Evolutionary conservation across 2,329 filamentous ascomycete species (phyloP).

Genomic region (Magnaporthiopsis rhizophila): DNA sequence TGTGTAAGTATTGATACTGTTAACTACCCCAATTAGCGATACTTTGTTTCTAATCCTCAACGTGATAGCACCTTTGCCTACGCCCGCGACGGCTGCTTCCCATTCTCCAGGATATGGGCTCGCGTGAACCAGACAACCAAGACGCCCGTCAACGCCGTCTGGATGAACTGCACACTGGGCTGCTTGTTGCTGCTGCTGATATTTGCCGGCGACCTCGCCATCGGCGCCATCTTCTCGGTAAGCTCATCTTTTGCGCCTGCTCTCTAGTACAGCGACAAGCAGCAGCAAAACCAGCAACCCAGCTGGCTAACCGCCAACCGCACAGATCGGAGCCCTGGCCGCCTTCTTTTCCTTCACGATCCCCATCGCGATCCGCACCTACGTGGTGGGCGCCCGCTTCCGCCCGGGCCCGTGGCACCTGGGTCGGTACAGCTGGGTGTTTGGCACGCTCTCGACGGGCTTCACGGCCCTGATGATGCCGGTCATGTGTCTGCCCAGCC

Average conservation of each 20-base stretch:
- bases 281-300: too few species aligned
- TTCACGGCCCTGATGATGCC: constrained; percentile 61
- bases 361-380: constrained; percentile 50
- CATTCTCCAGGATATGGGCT: constrained; percentile 48
- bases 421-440: constrained; percentile 47
- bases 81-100: constrained; percentile 46
- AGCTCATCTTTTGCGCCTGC: not conserved
- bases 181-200: constrained; percentile 48
- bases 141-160: constrained; percentile 44
- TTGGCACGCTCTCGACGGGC: constrained; percentile 45
- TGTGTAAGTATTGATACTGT: constrained; percentile 54
- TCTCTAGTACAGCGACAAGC: too few species aligned
- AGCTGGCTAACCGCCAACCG: not conserved
- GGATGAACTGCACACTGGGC: constrained; percentile 43
- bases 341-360: constrained; percentile 51
- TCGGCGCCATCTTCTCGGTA: constrained; percentile 57
- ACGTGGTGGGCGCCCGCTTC: constrained; percentile 55
- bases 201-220: constrained; percentile 49
- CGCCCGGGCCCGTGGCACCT: constrained; percentile 62
- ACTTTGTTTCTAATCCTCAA: too few species aligned
- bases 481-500: constrained; percentile 50
- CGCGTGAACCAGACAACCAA: constrained; percentile 40
- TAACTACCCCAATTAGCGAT: constrained; percentile 40
- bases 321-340: constrained; percentile 44
- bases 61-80: constrained; percentile 50